phyloP scores from a whole-genome alignment of 169 alveolate genomes.

The Plasmodium gaboni region DNA sequence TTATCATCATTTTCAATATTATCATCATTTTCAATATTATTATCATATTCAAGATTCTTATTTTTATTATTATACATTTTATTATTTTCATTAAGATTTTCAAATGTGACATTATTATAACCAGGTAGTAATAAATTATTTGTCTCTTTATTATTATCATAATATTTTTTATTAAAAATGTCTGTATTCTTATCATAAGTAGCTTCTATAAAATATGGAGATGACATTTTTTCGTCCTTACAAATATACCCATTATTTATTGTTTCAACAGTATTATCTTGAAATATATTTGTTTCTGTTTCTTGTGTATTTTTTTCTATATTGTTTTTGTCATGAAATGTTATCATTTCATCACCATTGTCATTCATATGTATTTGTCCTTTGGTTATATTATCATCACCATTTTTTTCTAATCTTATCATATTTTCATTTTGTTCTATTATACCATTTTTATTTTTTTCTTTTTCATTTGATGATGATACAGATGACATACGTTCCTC shows the following conservation, averaged over 20 bases:
- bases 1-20: neutral
- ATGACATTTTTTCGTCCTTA: neutral
- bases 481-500: neutral
- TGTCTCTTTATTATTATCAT: neutral
- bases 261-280: neutral
- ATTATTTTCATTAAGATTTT: neutral
- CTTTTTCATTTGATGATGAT: neutral
- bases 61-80: neutral
- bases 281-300: neutral
- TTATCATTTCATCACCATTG: neutral
- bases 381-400: neutral
- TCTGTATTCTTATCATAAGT: conserved; percentile 30
- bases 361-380: neutral
- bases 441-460: neutral
- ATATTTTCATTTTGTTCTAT: neutral
- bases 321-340: neutral
- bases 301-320: neutral
- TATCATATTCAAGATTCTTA: neutral
- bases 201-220: conserved; percentile 39
- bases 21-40: neutral
- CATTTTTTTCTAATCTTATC: neutral
- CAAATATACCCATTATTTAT: neutral
- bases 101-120: conserved; percentile 27
- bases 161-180: conserved; percentile 9
- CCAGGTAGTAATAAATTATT: conserved; percentile 39